Conservation (phyloP, 208 protist species). For the Endotrypanum monterogeii region DNA sequence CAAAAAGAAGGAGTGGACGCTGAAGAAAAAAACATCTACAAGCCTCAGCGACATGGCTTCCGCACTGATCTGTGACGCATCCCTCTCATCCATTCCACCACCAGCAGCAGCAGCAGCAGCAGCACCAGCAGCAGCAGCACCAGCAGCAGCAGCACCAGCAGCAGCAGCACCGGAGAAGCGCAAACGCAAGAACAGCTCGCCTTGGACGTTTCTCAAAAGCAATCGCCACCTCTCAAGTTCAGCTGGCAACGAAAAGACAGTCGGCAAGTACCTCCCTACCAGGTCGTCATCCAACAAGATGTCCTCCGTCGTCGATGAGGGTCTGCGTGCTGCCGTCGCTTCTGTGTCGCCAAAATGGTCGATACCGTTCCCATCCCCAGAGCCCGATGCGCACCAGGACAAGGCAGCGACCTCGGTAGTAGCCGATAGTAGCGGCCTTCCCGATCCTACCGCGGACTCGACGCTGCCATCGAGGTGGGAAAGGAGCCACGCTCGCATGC, state of each 20-base stretch:
- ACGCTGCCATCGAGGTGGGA: not conserved
- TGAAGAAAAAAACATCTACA: not conserved
- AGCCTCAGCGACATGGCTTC: constrained; percentile 22
- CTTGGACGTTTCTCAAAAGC: constrained; percentile 20
- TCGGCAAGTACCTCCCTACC: constrained; percentile 21
- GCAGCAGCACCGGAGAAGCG: not conserved
- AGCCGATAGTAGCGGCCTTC: not conserved
- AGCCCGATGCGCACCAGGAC: not conserved
- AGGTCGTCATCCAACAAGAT: constrained; percentile 3
- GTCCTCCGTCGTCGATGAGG: constrained; percentile 1
- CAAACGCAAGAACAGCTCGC: constrained; percentile 7
- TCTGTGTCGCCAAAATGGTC: constrained; percentile 5
- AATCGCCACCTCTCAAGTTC: not conserved
- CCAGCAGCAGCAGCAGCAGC: not conserved
- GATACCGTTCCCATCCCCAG: not conserved
- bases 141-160: too few species aligned
- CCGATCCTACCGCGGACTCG: not conserved
- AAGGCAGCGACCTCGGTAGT: not conserved
- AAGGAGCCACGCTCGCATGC: not conserved
- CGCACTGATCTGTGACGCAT: not conserved
- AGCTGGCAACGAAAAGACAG: not conserved
- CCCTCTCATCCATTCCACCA: not conserved
- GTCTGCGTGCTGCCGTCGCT: not conserved
- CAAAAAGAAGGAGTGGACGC: not conserved
- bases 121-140: not conserved